Evolutionary conservation across 2,329 filamentous ascomycete genomes (phyloP).

Genomic region (Hymenoscyphus scutula): DNA sequence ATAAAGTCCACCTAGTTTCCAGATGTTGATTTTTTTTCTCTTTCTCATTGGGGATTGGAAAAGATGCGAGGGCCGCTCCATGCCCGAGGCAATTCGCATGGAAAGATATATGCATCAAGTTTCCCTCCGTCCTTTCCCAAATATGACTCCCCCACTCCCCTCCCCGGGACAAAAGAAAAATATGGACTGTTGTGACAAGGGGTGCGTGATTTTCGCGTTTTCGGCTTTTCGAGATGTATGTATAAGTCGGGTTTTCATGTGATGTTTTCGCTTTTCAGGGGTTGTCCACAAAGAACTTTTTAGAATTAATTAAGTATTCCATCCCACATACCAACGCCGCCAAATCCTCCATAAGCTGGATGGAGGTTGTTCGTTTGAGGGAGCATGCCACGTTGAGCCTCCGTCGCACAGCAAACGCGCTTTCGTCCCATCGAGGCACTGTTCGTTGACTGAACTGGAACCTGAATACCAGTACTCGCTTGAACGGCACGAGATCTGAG

Average conservation of each 20-base stretch:
- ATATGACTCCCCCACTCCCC: neutral
- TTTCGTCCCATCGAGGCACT: constrained; percentile 51
- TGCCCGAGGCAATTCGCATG: neutral
- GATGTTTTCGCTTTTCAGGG: neutral
- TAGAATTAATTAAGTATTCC: constrained; percentile 52
- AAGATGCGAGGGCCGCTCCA: neutral
- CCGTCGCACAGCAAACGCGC: constrained; percentile 64
- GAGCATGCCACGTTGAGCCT: constrained; percentile 49
- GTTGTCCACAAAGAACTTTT: neutral
- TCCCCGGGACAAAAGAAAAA: constrained; percentile 14
- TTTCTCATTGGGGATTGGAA: no score
- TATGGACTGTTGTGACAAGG: constrained; percentile 19
- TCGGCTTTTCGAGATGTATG: constrained; percentile 13
- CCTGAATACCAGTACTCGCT: constrained; percentile 40
- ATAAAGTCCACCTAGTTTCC: neutral
- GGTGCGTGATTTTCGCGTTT: neutral
- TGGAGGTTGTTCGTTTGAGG: constrained; percentile 46
- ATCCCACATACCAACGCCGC: constrained; percentile 65
- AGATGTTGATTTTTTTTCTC: no score
- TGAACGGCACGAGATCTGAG: constrained; percentile 39
- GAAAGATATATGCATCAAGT: neutral
- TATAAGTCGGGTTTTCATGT: constrained; percentile 17
- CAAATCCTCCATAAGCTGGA: constrained; percentile 48
- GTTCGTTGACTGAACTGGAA: constrained; percentile 44
- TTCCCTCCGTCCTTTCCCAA: neutral